A percentile compares a stretch with the other conserved stretches of the same genome.
phyloP scores from a whole-genome alignment of 176 grass and related monocot species.

The Echinochloa phyllopogon region DNA sequence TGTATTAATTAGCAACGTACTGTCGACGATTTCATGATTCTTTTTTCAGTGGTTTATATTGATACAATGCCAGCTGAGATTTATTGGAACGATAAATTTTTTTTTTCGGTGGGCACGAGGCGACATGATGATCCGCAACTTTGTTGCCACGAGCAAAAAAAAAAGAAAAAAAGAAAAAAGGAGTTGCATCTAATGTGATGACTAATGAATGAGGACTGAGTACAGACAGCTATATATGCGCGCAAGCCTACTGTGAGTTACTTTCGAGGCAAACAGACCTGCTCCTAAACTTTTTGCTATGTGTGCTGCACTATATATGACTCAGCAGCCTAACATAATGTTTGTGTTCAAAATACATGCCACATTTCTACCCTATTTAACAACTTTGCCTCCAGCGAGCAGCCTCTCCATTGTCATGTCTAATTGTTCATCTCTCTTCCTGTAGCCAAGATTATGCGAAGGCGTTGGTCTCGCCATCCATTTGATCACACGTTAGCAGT shows the following conservation, averaged over 20 bases:
- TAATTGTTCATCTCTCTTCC: neutral
- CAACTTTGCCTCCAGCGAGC: neutral
- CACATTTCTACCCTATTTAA: neutral
- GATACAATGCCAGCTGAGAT: neutral
- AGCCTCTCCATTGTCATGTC: neutral
- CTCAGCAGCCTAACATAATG: neutral
- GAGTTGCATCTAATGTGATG: too few species aligned
- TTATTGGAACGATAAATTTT: neutral
- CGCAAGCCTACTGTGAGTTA: neutral
- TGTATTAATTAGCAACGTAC: neutral
- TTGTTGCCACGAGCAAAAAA: too few species aligned
- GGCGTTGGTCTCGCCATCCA: neutral
- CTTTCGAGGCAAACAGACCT: neutral
- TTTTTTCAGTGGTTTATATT: neutral
- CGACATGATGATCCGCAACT: too few species aligned
- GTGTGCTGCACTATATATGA: too few species aligned
- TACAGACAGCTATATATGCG: neutral
- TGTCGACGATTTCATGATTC: neutral
- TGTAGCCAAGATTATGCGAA: neutral
- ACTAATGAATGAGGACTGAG: neutral
- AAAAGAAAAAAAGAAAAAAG: too few species aligned
- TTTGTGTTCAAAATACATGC: neutral
- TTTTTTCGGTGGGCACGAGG: neutral
- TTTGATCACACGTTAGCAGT: too few species aligned
- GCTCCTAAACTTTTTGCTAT: neutral